Conservation (phyloP, 2,329 filamentous ascomycete species). For the Exserohilum rostratum region DNA sequence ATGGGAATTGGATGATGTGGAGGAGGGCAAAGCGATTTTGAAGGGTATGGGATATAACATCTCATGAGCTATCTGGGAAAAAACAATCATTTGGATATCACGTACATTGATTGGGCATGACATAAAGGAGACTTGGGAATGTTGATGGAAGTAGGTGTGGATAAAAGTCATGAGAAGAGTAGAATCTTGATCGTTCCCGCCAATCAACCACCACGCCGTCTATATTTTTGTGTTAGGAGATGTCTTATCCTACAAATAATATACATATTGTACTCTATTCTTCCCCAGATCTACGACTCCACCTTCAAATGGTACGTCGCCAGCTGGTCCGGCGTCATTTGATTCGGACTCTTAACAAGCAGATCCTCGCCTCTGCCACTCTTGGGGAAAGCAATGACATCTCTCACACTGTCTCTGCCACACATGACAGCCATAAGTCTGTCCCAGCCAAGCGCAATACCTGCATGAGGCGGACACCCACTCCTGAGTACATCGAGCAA, state of each 20-base stretch:
- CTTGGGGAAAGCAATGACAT: conserved; percentile 98
- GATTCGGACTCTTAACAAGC: conserved; percentile 78
- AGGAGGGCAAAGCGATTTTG: conserved; percentile 30
- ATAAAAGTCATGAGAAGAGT: background rate
- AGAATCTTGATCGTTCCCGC: background rate
- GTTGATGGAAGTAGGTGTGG: background rate
- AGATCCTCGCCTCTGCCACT: conserved; percentile 86
- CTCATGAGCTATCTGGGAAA: background rate
- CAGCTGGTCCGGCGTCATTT: conserved; percentile 66
- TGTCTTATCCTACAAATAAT: background rate
- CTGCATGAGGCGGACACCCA: conserved; percentile 93
- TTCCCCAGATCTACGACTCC: background rate
- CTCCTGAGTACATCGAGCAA: conserved; percentile 79
- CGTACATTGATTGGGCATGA: background rate
- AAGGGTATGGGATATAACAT: conserved; percentile 27
- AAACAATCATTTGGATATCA: too few species aligned
- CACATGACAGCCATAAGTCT: conserved; percentile 80
- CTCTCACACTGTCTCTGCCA: conserved; percentile 76
- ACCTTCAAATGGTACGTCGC: conserved; percentile 63
- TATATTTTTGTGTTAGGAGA: background rate
- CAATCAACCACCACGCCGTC: background rate
- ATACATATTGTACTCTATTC: background rate
- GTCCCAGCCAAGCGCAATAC: conserved; percentile 92
- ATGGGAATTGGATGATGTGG: conserved; percentile 17
- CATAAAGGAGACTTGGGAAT: background rate